Percentiles rank a stretch among this genome's conserved stretches.
phyloP scores from a whole-genome alignment of 208 protist genomes.

The Trypanosoma conorhini region DNA sequence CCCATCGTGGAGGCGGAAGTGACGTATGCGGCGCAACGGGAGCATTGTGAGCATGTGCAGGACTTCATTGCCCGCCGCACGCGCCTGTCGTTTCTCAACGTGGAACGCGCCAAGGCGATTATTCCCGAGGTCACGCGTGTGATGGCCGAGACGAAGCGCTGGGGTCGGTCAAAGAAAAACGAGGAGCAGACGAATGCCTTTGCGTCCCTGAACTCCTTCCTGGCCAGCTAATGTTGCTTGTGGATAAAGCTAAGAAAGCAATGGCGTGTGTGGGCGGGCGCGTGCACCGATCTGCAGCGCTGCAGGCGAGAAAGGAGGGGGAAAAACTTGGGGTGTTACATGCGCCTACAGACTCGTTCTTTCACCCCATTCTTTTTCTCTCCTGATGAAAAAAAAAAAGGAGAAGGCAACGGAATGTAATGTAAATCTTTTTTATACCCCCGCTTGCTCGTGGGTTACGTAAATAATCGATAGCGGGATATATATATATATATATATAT shows the following conservation, averaged over 20 bases:
- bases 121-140: slow-evolving; percentile 86
- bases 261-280: neutral
- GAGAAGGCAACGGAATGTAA: too few relatives aligned
- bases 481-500: too few relatives aligned
- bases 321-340: neutral
- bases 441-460: too few relatives aligned
- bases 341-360: neutral
- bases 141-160: slow-evolving; percentile 84
- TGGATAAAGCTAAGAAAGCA: neutral
- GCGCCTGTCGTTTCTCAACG: slow-evolving; percentile 90
- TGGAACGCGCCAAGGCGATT: slow-evolving; percentile 50
- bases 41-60: slow-evolving; percentile 89
- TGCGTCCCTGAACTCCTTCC: slow-evolving; percentile 52
- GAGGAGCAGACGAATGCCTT: slow-evolving; percentile 59
- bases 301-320: neutral
- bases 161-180: slow-evolving; percentile 49
- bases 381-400: neutral
- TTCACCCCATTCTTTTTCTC: slow-evolving; percentile 6
- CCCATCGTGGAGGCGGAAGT: slow-evolving; percentile 92
- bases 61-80: slow-evolving; percentile 94
- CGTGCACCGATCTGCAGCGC: neutral
- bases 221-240: slow-evolving; percentile 1
- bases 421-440: too few relatives aligned
- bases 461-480: too few relatives aligned
- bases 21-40: slow-evolving; percentile 62